phyloP scores from a whole-genome alignment of 73 alveolate genomes.

The Tetrahymena thermophila region DNA sequence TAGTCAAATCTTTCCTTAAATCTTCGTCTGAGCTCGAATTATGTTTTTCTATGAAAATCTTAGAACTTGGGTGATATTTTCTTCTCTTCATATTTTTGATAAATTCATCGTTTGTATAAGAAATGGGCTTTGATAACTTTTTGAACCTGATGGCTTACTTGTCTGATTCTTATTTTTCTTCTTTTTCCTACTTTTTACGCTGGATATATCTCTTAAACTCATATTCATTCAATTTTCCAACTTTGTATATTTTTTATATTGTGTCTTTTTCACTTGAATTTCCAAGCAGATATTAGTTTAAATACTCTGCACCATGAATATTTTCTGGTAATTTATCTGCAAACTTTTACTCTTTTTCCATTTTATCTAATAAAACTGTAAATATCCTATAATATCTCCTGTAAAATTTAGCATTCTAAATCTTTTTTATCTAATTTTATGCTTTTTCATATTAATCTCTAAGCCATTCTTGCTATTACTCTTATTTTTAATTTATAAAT shows the following conservation, averaged over 20 bases:
- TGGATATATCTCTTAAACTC: neutral
- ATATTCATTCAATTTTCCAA: neutral
- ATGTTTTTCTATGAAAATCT: neutral
- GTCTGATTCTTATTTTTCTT: neutral
- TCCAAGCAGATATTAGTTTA: conserved; percentile 14
- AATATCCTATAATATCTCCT: neutral
- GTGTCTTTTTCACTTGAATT: conserved; percentile 13
- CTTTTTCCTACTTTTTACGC: neutral
- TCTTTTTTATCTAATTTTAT: neutral
- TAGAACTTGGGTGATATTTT: conserved; percentile 12
- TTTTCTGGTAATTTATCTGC: conserved; percentile 22
- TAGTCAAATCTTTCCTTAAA: neutral
- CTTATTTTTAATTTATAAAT: neutral
- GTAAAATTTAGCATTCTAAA: neutral
- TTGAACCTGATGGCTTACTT: neutral
- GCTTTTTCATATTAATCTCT: neutral
- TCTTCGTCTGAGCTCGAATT: neutral
- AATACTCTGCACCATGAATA: conserved; percentile 18
- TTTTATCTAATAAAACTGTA: neutral
- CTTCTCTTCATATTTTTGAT: conserved; percentile 6
- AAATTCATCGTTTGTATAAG: conserved; percentile 5
- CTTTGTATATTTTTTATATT: conserved; percentile 5
- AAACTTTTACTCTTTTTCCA: neutral
- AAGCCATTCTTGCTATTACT: neutral
- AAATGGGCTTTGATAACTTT: conserved; percentile 4